A percentile compares a stretch with the other conserved stretches of the same genome.
These are phyloP conservation scores for Phytophthora citricola DNA, from an alignment of 352 stramenopile species.

Conservation along the genomic window DNA sequence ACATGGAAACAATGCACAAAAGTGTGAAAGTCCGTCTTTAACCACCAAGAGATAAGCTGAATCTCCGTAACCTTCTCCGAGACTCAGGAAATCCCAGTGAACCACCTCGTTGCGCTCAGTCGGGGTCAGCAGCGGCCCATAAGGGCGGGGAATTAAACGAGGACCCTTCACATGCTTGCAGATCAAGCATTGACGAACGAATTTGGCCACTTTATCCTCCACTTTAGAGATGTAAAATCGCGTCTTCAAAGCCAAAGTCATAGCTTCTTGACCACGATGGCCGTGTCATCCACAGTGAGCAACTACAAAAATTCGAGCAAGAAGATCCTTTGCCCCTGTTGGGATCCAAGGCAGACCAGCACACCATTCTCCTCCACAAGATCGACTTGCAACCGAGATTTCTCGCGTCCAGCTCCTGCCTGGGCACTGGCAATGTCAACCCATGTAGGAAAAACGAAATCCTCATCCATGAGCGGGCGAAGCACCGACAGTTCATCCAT, in stretches of 20 bases:
- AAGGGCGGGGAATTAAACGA: background rate
- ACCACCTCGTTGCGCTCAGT: background rate
- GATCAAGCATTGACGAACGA: background rate
- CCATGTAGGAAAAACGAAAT: too few species aligned
- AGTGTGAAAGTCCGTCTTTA: too few species aligned
- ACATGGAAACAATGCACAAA: too few species aligned
- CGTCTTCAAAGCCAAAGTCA: too few species aligned
- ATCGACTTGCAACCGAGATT: background rate
- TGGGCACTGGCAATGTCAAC: too few species aligned
- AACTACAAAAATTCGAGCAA: background rate
- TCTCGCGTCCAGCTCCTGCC: too few species aligned
- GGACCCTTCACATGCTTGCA: background rate
- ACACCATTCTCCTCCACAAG: background rate
- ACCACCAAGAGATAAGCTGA: background rate
- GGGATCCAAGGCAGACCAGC: background rate
- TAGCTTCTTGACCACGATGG: background rate
- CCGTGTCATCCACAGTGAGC: background rate
- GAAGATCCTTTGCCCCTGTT: background rate
- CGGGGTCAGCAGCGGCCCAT: background rate
- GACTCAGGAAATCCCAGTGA: background rate
- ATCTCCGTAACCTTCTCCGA: background rate
- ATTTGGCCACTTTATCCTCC: background rate
- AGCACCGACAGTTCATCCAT: background rate
- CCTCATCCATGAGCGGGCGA: too few species aligned
- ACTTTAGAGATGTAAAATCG: background rate